These are phyloP conservation scores for Aspergillus sp. DNA, from an alignment of 2,329 filamentous ascomycete genomes.

Conservation along the genomic window DNA sequence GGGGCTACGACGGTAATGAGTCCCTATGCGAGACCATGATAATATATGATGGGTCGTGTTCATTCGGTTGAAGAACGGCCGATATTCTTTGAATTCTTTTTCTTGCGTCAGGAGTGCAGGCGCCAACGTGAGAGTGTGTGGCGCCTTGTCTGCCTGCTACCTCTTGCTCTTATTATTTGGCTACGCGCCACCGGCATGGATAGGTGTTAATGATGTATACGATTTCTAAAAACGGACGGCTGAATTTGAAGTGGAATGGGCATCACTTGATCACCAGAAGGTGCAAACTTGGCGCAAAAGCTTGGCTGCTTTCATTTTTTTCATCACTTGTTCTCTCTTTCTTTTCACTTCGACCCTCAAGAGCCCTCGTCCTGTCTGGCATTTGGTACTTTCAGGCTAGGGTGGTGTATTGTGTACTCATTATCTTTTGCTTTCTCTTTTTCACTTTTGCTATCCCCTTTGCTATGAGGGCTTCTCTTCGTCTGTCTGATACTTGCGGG, in stretches of 20 bases:
- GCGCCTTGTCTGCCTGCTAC: slow-evolving; percentile 25
- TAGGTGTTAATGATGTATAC: slow-evolving; percentile 45
- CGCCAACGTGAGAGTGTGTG: neutral
- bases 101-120: neutral
- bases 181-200: slow-evolving; percentile 33
- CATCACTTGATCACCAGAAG: slow-evolving; percentile 30
- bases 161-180: slow-evolving; percentile 26
- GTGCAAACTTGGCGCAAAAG: slow-evolving; percentile 35
- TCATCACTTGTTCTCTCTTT: neutral
- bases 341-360: neutral
- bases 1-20: slow-evolving; percentile 38
- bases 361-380: neutral
- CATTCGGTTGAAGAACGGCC: neutral
- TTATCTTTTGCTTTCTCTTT: slow-evolving; percentile 10
- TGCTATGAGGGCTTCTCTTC: slow-evolving; percentile 17
- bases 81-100: too few relatives aligned
- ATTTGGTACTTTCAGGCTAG: slow-evolving; percentile 6
- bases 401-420: slow-evolving; percentile 14
- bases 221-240: slow-evolving; percentile 39
- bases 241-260: slow-evolving; percentile 32
- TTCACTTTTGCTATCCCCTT: neutral
- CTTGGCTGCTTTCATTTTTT: slow-evolving; percentile 26
- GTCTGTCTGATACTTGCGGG: slow-evolving; percentile 23
- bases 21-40: slow-evolving; percentile 6
- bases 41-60: slow-evolving; percentile 15